Base-by-base conservation (phyloP, 495 filamentous ascomycete genomes). In the Aspergillus affinis region DNA sequence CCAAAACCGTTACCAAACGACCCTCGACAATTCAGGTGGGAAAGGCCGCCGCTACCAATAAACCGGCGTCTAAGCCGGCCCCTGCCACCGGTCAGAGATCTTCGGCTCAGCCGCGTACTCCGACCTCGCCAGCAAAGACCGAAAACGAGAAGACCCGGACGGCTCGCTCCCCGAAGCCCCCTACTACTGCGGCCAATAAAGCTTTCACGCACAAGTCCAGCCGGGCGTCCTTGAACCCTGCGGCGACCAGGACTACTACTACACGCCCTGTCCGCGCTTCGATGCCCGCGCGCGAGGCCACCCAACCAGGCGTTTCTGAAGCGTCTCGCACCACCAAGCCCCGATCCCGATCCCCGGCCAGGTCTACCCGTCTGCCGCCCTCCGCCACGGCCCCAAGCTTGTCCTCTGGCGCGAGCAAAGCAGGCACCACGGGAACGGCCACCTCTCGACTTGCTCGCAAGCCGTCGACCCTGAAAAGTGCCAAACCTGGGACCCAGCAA, bases 371-470 rank as follows among this genome's bases (percentile, higher is more conserved):
- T 56, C 75, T 88, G 30, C 83, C 88, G 29, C 67, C 80, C 49
- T 82, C 88, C 26, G 71, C 87, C 51, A 85, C 84, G 2, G 81
- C 88, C 20, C 82, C 84, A 45, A 90, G 86, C 7, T 78, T 83
- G 17, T 75, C 89, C 6, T 87, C 84, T 45, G 78, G 78, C 12
- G 91, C 85, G 70, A 65, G 68, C 3, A 30, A 18, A 10, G 12
- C 47, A 32, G 77, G 71, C n/a, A 72, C 62, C 72, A 54, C 70
- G 58, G 59, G 77, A 61, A 68, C 72, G 46, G 58, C 65, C 23
- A 58, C 66, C 36, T 69, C 69, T 21, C 67, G 66, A n/a, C 65
- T 78, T 20, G 66, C 70, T 10, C 72, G 78, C 36, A 82, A 83
- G 58, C 75, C 77, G 9, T 80, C 81, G 2, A 69, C 71, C 12